Percentiles rank a stretch among this genome's conserved stretches.
Evolutionary conservation across 2,329 filamentous ascomycete species (phyloP).

Genomic region (Diatrype stigma): DNA sequence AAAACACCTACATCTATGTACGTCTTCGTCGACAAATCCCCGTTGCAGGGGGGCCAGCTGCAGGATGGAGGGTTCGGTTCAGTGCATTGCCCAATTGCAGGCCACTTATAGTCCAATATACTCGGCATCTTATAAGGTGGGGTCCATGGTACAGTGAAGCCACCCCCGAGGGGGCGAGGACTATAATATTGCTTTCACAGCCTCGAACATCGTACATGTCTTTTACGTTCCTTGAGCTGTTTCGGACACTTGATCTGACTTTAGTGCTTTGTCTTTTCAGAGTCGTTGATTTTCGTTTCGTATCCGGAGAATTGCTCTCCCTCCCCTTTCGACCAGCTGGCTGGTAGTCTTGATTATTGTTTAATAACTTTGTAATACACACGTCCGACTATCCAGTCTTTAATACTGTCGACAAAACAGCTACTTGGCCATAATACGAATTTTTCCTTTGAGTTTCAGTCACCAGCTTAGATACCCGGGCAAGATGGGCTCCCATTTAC

Average conservation of each 20-base stretch:
- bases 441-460: not conserved
- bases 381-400: not conserved
- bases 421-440: not conserved
- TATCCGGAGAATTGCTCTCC: not conserved
- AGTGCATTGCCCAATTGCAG: not conserved
- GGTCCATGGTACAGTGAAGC: not conserved
- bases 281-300: not conserved
- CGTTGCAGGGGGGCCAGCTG: not conserved
- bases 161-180: not conserved
- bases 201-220: not conserved
- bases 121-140: not conserved
- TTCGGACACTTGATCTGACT: slow-evolving; percentile 5
- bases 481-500: slow-evolving; percentile 19
- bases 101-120: not conserved
- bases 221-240: not conserved
- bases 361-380: not conserved
- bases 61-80: too few relatives aligned
- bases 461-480: slow-evolving; percentile 8
- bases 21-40: not conserved
- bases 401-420: not conserved
- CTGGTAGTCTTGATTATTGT: slow-evolving; percentile 17
- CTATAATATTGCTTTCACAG: slow-evolving; percentile 6
- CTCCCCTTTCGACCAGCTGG: slow-evolving; percentile 21
- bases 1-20: not conserved
- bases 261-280: slow-evolving; percentile 9